Base-by-base conservation (phyloP, 306 rosid species). In the Gynostemma pentaphyllum region DNA sequence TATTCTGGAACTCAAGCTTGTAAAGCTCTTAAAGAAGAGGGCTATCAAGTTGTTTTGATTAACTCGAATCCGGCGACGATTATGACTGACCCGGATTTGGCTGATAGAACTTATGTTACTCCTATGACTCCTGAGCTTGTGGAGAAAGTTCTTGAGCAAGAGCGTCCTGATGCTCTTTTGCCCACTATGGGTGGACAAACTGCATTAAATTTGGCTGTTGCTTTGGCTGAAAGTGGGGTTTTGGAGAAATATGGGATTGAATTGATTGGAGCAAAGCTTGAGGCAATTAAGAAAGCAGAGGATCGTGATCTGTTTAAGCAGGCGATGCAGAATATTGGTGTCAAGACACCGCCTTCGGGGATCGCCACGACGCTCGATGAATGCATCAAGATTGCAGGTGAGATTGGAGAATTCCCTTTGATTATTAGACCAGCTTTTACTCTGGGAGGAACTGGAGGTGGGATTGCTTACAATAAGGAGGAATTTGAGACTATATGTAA, bases 171-270 rank as follows among this genome's bases (percentile, higher is more conserved):
- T 45, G 99, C 95, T 4, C 80, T 94, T 24, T 69, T 88, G 57
- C 99, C 99, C 2, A 94, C 97, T 1, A 88, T 94, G 99, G 97
- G 97, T 1, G 99, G 99, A 45, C 97, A 94, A 72, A 94, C 99
- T 3, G 97, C 95, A 7, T 79, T 94, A 5, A 94, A 94, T 62
- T 77, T 94, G 1, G 99, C 97, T 0, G 95, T 88, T 5, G 89
- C 95, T 0, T 46, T 94, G 30, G 84, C 99, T 0, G 95, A 90
- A 57, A 83, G 86, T 19, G 99, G 97, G n/a, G 86, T 75, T 7
- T 70, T 88, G 5, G 87, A 81, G 0, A 85, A 80, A 41, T 89
- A 81, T 7, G 89, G 94, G 0, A 80, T 94, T 0, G 95, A 94
- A 11, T 72, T 94, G 70, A 94, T 94, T 6, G 99, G 99, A 7